Evolutionary conservation across 2,329 filamentous ascomycete species (phyloP), one percentile per base, ranked within the genome.

Genomic region (Hypoxylon sp.): DNA sequence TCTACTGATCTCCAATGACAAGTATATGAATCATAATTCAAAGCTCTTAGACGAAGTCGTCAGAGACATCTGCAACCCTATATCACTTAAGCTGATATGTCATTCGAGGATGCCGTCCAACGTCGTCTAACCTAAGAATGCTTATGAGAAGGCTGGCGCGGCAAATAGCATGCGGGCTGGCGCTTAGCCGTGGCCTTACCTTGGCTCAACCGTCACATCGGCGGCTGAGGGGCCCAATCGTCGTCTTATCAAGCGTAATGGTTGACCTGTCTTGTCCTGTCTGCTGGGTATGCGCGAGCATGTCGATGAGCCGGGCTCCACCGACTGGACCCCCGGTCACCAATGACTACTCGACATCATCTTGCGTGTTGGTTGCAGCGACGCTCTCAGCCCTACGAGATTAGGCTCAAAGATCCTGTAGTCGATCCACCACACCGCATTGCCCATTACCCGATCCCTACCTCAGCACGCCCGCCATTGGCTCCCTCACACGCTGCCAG

Each of bases 371-470:
- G 58, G 41, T 45, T 62, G 58, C 55, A 55, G 55, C 49, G 52
- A 46, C 40, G 56, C 50, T 57, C 60, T 64, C 61, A 64, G 61
- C 61, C 61, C 61, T 64, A 64, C 55, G 55, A 64, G 61, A 62
- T 62, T 62, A 64, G 51, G 52, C 50, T 42, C 58, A 48, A 52
- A 64, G 61, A 63, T 63, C 58, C 55, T 62, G 37, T 60, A 41
- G 57, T 56, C 50, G 60, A 63, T 63, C 60, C 60, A 55, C 57
- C 35, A 21, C 49, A 45, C 50, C 60, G 57, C 60, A 63, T 63
- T 52, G 23, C 41, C 58, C 60, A 50, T 63, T 52, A 27, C 41
- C 58, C 60, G 53, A 60, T 60, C 53, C 50, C 26, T 48, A 33
- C n/a, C 18, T 35, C n/a, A n/a, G n/a, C n/a, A n/a, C n/a, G n/a